Evolutionary conservation across 495 filamentous ascomycete genomes (phyloP), one percentile per base, ranked within the genome.

Genomic region (Lasiosphaeriaceae sp.): DNA sequence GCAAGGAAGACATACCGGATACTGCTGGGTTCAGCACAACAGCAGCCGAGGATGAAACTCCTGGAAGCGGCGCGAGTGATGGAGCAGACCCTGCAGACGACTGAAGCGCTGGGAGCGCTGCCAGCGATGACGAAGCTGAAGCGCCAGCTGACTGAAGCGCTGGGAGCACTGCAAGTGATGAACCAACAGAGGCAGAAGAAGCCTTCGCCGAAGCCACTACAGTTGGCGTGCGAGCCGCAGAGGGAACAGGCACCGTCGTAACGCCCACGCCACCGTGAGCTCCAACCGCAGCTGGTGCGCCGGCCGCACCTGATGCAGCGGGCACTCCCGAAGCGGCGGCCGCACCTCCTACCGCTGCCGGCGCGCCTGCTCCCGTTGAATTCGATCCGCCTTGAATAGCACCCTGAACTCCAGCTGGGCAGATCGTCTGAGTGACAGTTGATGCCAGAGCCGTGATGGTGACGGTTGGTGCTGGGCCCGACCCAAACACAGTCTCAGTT

Each of bases 361-460:
- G 17, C 9, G 51, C 50, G 19, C 26, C 43, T 5, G 55, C 50
- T 19, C 20, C 57, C 14, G 21, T 43, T 19, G 37, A 21, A 22
- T 6, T 23, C 2, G 46, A 34, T 11, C 17, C 55, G 24, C 48
- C 53, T 23, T 43, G 46, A 52, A 51, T 58, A 39, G 54, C 66
- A 21, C 50, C 59, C 19, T 60, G 24, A 35, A 57, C 64, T 26
- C 58, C 50, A 6, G 58, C 57, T 2, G 59, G 55, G 47, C 55
- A 66, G 17, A 67, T 55, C 0, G 61, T 66, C 50, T 69, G 66
- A 23, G 76, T 77, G 17, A 76, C 56, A n/a, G 73, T 77, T 9
- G 65, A 65, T 14, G 71, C 69, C 19, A 73, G 60, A 1, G 71
- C 73, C 2, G 74, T 77, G 56, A 74, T 65, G 45, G 74, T 78